A percentile compares a stretch with the other conserved stretches of the same genome.
Conservation (phyloP, 805 yeast genomes). For the Hanseniaspora jakobsenii region DNA sequence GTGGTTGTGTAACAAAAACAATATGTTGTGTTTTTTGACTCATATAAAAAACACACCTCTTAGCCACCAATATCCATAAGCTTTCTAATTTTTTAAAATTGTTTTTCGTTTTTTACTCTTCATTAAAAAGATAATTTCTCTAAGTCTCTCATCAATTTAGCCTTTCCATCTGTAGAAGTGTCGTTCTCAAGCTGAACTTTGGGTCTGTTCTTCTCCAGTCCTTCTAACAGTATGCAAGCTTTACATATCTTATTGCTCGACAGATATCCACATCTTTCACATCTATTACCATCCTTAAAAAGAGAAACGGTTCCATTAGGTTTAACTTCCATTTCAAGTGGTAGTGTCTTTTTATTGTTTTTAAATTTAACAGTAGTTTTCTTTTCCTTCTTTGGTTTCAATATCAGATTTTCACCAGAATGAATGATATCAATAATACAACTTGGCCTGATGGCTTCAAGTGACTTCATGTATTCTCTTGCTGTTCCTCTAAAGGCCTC, state of each 20-base stretch:
- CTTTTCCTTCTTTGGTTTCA: conserved; percentile 47
- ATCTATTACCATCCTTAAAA: conserved; percentile 55
- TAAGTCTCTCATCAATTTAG: conserved; percentile 45
- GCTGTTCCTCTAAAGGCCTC: conserved; percentile 98
- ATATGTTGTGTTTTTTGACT: no score
- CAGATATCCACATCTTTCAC: conserved; percentile 83
- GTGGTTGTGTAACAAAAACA: no score
- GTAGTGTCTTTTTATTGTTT: conserved; percentile 20
- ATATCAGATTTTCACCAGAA: conserved; percentile 76
- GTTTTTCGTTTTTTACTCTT: not conserved
- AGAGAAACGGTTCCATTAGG: conserved; percentile 52
- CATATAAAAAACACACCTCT: no score
- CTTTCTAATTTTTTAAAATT: no score
- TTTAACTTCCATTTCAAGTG: conserved; percentile 39
- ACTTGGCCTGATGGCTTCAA: conserved; percentile 82
- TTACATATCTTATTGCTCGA: conserved; percentile 83
- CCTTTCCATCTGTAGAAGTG: conserved; percentile 48
- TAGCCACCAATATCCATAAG: no score
- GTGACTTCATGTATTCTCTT: conserved; percentile 74
- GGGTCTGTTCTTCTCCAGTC: conserved; percentile 66
- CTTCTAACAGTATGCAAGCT: conserved; percentile 81
- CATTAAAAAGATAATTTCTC: conserved; percentile 51
- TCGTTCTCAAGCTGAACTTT: conserved; percentile 46
- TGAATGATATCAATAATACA: conserved; percentile 89
- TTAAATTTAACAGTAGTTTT: conserved; percentile 27